Base-by-base conservation (phyloP, 345 rosid genomes). In the Euphorbia peplus region DNA sequence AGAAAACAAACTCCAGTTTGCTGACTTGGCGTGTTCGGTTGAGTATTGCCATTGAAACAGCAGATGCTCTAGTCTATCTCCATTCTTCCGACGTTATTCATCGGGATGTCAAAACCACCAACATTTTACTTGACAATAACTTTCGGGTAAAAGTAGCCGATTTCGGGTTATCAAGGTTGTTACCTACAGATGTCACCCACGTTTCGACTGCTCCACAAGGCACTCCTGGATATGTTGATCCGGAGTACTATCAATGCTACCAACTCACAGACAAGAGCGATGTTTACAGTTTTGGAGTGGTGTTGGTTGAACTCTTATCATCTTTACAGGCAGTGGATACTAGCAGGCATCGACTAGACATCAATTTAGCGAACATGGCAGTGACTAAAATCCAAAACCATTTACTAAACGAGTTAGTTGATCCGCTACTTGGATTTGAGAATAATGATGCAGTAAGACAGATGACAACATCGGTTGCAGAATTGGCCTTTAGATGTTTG, bases 121-220 rank as follows among this genome's bases (percentile, higher is more conserved):
- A 93, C 82, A 93, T 93, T 53, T 97, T 93, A 37, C 80, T 93
- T 0, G 97, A 84, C 75, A 78, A 67, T 29, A 62, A 78, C 25
- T 79, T 78, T 73, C 75, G 37, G 1, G 98, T 93, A 18, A 93
- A 93, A 74, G 98, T 93, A 13, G 98, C 98, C 4, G 98, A 93
- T 82, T 93, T 93, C 41, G 98, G 98, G 9, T 76, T 93, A n/a
- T 93, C 98, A 0, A 64, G 98, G 28, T 65, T 90, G 70, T 90
- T 89, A 69, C 96, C 97, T 0, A 79, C 1, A 9, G 84, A 89
- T 76, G 92, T 80, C 52, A 93, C 90, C 3, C 98, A 93, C 54
- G 86, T 93, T 3, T 93, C 98, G 4, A 93, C 98, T 0, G 93
- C 88, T 59, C 98, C 98, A 1, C 98, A 93, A 71, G 98, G 98